Evolutionary conservation across 2,329 filamentous ascomycete genomes (phyloP), one percentile per base, ranked within the genome.

Genomic region (Raffaelea ambrosiae): DNA sequence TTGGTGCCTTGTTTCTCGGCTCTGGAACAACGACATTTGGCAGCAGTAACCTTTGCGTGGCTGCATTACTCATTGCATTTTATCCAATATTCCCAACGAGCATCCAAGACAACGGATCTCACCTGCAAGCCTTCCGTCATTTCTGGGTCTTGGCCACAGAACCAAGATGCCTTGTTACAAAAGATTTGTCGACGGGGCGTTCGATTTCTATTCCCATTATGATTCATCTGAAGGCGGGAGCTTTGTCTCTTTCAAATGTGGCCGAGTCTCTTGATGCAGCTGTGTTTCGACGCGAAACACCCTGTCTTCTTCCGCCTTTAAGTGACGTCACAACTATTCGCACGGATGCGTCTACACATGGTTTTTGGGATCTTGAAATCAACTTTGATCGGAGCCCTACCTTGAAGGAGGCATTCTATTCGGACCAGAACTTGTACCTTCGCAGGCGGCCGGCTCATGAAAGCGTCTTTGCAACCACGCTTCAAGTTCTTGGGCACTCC

Each of bases 141-240:
- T 86, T 98, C 60, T 98, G 93, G 93, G 91, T 95, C 11, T 74
- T 98, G 3, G 93, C 93, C 2, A 84, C 87, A 0, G 93, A 98
- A 59, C 81, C 88, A 10, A 80, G 94, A 45, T 97, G 91, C 61
- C 76, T 98, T 0, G 80, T 98, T 1, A 79, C 88, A 18, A 86
- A 91, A 52, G 93, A 98, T 56, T 78, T 93, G 3, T 83, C 93
- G 50, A 95, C 88, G 0, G 81, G 84, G 38, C 81, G 88, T 40
- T 86, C 90, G 1, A 79, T 95, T 43, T 78, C 81, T 8, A 76
- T 90, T 2, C 81, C 86, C 0, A 73, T 95, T 41, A 73, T 74
- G 4, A 74, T 95, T 48, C 74, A 70, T 10, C 72, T 88, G 51
- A 77, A 67, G 47, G 39, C 45, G 4, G 46, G 46, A 13, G 49